Conservation (phyloP, 805 yeast species). For the Saccharomycopsis sp. region DNA sequence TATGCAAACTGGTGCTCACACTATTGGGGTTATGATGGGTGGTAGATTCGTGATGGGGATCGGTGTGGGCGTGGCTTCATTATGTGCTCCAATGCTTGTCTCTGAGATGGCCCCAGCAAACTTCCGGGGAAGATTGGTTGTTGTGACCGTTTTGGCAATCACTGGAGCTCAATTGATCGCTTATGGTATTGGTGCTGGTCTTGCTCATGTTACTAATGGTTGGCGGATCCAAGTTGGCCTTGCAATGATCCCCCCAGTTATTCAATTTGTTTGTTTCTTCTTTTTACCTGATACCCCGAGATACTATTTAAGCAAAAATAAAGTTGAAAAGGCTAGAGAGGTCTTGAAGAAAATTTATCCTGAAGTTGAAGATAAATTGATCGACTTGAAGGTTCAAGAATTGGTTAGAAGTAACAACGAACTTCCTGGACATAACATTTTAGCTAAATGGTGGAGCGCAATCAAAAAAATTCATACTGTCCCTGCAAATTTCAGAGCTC, state of each 20-base stretch:
- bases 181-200: slow-evolving; percentile 88
- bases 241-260: slow-evolving; percentile 77
- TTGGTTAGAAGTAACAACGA: slow-evolving; percentile 42
- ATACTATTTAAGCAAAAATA: slow-evolving; percentile 67
- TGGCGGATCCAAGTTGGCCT: slow-evolving; percentile 93
- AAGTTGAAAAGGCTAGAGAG: slow-evolving; percentile 53
- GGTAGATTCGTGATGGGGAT: slow-evolving; percentile 94
- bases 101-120: slow-evolving; percentile 88
- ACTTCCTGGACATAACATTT: slow-evolving; percentile 41
- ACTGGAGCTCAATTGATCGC: slow-evolving; percentile 96
- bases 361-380: slow-evolving; percentile 54
- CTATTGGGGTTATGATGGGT: slow-evolving; percentile 84
- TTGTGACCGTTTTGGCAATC: slow-evolving; percentile 79
- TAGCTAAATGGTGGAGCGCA: slow-evolving; percentile 50
- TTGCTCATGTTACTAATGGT: slow-evolving; percentile 65
- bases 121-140: slow-evolving; percentile 86
- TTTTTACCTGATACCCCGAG: slow-evolving; percentile 97
- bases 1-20: slow-evolving; percentile 72
- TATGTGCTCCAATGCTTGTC: slow-evolving; percentile 90
- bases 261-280: slow-evolving; percentile 68
- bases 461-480: slow-evolving; percentile 55
- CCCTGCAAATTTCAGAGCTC: slow-evolving; percentile 82
- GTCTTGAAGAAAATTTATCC: slow-evolving; percentile 61
- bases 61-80: slow-evolving; percentile 93
- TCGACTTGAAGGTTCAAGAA: slow-evolving; percentile 63